Percentiles rank a stretch among this genome's conserved stretches.
phyloP scores from a whole-genome alignment of 345 rosid species.

The Lepidium aucheri region DNA sequence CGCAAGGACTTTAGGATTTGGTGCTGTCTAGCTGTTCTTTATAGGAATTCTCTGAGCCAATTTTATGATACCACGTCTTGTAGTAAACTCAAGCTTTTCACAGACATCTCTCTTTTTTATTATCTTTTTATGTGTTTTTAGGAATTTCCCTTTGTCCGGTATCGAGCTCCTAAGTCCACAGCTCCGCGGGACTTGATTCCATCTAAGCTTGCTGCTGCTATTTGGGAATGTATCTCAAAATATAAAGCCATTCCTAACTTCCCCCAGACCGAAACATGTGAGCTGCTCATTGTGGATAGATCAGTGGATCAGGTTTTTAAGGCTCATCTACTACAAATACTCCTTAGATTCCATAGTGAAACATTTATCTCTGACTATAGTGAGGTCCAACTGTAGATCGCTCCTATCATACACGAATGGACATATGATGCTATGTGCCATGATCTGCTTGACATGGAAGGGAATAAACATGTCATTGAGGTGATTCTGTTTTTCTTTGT shows the following conservation, averaged over 20 bases:
- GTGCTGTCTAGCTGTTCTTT: background rate
- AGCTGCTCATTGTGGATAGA: constrained; percentile 84
- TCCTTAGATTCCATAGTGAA: background rate
- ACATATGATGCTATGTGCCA: constrained; percentile 99
- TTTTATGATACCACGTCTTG: background rate
- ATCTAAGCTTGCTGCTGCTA: constrained; percentile 61
- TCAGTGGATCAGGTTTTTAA: constrained; percentile 74
- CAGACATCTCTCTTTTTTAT: background rate
- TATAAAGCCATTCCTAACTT: constrained; percentile 82
- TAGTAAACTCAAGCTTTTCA: background rate
- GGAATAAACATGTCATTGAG: constrained; percentile 72
- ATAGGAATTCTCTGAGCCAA: background rate
- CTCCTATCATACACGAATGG: constrained; percentile 98
- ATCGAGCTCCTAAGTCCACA: constrained; percentile 51
- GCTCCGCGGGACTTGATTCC: constrained; percentile 53
- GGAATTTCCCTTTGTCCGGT: constrained; percentile 84
- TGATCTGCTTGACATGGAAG: constrained; percentile 87
- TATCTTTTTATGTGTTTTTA: constrained; percentile 14
- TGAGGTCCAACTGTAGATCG: constrained; percentile 45
- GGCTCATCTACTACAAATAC: constrained; percentile 7
- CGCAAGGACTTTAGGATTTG: background rate
- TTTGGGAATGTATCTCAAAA: constrained; percentile 46
- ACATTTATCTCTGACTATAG: background rate
- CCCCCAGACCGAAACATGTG: constrained; percentile 81
- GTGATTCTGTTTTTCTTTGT: constrained; percentile 25